Base-by-base conservation (phyloP, 768 basidiomycete species). In the Tulasnella sp. region DNA sequence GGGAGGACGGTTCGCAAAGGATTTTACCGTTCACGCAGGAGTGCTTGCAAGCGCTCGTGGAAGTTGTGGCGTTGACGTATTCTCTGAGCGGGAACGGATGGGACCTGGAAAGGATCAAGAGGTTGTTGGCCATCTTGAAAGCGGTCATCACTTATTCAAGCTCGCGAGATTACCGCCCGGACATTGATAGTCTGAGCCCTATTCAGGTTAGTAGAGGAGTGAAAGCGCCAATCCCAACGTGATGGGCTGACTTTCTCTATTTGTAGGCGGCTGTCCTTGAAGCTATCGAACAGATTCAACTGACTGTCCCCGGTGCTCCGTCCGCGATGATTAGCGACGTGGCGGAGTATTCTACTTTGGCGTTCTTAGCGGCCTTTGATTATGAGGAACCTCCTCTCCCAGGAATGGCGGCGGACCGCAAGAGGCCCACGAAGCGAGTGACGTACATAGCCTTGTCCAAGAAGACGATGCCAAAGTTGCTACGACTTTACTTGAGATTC, bases 381-480 rank as follows among this genome's bases (percentile, higher is more conserved):
- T 86, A 89, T 0, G 88, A 87, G 39, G 77, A 81, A 2, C 46
- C 42, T 52, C 39, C n/a, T 21, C 39, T 80, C 40, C 81, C 83
- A 10, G 62, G 56, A 56, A 75, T 84, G 5, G 83, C 86, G 40
- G 83, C 88, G 16, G 87, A 86, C 75, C 86, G 85, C 36, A 86
- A 86, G 72, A 85, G 86, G 5, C 86, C 87, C 8, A 89, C 87
- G 71, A 92, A 91, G 82, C 90, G 93, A 7, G 88, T 98, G 73
- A 96, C 95, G 0, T 98, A 96, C 83, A 93, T 98, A 75, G 97
- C 91, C 2, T 85, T 99, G n/a, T 88, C 92, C 1, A 99, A 98
- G 85, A 93, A 91, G 84, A 88, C 88, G 19, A 96, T 98, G 93
- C 95, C 96, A 0, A 87, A 89, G 84, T 87, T 97, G 1, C 92